Conservation (phyloP, 2,329 filamentous ascomycete genomes). For the Neonectria ditissima region DNA sequence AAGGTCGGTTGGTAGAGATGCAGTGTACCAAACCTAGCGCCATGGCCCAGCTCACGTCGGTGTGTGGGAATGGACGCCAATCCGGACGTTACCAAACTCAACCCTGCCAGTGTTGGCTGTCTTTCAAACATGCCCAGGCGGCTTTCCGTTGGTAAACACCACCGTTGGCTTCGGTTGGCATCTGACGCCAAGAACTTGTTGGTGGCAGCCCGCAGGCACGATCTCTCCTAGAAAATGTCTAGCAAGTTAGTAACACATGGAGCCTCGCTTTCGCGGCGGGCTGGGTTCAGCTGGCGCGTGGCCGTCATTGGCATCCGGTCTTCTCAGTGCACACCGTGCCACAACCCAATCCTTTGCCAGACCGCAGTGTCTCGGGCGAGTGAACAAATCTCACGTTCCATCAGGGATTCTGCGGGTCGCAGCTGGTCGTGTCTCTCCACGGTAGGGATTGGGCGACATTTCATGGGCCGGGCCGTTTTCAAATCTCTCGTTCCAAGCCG, state of each 20-base stretch:
- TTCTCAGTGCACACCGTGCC: slow-evolving; percentile 6
- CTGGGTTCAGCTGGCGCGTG: slow-evolving; percentile 4
- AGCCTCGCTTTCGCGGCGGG: slow-evolving; percentile 13
- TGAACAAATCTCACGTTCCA: slow-evolving; percentile 14
- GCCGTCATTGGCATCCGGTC: not conserved
- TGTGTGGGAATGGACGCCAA: not conserved
- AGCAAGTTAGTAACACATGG: not conserved
- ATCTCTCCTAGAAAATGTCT: slow-evolving; percentile 8
- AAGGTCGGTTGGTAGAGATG: slow-evolving; percentile 20
- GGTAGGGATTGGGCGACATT: slow-evolving; percentile 35
- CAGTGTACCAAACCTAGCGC: slow-evolving; percentile 17
- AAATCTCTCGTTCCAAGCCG: slow-evolving; percentile 33
- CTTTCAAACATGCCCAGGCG: slow-evolving; percentile 10
- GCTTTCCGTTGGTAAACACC: slow-evolving; percentile 10
- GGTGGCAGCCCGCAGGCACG: slow-evolving; percentile 14
- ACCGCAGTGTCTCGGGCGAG: slow-evolving; percentile 23
- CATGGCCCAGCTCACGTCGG: slow-evolving; percentile 4
- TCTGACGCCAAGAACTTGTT: slow-evolving; percentile 18
- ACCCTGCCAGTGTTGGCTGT: slow-evolving; percentile 8
- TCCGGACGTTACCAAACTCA: slow-evolving; percentile 3
- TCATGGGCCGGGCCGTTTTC: slow-evolving; percentile 41
- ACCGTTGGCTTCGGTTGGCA: slow-evolving; percentile 17
- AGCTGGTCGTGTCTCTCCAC: slow-evolving; percentile 24
- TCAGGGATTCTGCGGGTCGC: slow-evolving; percentile 16
- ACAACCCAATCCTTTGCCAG: slow-evolving; percentile 1